Percentiles rank a stretch among this genome's conserved stretches.
Conservation (phyloP, 495 filamentous ascomycete genomes). For the Xylaria scruposa region DNA sequence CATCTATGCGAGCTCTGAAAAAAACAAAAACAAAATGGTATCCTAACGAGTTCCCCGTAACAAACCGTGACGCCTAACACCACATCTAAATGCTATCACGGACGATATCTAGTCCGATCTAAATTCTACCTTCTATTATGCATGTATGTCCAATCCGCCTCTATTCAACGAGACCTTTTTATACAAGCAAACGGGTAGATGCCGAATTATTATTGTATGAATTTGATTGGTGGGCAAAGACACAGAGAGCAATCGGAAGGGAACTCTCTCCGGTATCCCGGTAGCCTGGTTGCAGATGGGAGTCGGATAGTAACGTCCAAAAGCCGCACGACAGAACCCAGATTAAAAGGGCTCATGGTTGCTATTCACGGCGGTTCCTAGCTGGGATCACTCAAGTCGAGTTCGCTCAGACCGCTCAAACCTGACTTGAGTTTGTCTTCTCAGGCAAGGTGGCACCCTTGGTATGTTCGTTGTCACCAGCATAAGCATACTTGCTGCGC, state of each 20-base stretch:
- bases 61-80: background rate
- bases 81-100: background rate
- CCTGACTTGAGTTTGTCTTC: background rate
- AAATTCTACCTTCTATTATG: background rate
- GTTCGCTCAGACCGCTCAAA: background rate
- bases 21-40: background rate
- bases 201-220: background rate
- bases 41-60: background rate
- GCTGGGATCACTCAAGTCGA: background rate
- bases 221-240: background rate
- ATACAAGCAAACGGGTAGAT: background rate
- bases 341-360: background rate
- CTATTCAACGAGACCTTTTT: background rate
- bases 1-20: background rate
- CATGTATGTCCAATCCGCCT: background rate
- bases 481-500: slow-evolving; percentile 70
- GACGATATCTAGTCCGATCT: background rate
- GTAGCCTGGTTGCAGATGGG: background rate
- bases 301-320: background rate
- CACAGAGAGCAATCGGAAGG: background rate
- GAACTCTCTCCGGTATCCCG: background rate
- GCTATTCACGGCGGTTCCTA: background rate
- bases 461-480: slow-evolving; percentile 48
- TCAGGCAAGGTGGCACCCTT: background rate
- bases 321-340: background rate